phyloP scores from a whole-genome alignment of 306 rosid genomes.

The Lablab purpureus region DNA sequence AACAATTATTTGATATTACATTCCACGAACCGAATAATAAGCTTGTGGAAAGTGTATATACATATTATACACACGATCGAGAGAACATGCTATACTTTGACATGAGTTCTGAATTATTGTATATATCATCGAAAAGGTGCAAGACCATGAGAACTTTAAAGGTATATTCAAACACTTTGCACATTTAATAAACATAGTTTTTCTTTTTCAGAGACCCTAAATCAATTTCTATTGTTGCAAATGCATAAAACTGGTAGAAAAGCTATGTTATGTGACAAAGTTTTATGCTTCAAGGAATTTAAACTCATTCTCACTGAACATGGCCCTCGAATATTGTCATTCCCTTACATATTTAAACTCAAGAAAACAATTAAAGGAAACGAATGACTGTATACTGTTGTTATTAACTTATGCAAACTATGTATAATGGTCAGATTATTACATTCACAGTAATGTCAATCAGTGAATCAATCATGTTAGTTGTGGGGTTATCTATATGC shows the following conservation, averaged over 20 bases:
- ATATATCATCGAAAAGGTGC: not conserved
- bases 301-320: not conserved
- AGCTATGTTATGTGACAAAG: not conserved
- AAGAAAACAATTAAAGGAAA: conserved; percentile 18
- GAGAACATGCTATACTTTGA: conserved; percentile 19
- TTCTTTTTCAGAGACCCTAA: not conserved
- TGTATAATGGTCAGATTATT: conserved; percentile 10
- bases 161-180: not conserved
- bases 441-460: conserved; percentile 50
- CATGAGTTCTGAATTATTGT: conserved; percentile 40
- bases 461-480: conserved; percentile 66
- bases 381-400: not conserved
- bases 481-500: conserved; percentile 53
- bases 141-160: conserved; percentile 8
- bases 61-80: conserved; percentile 27
- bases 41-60: conserved; percentile 49
- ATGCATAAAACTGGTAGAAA: not conserved
- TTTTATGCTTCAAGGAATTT: not conserved
- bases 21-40: conserved; percentile 58
- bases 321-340: not conserved
- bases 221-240: not conserved
- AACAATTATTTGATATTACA: conserved; percentile 52
- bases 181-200: not conserved
- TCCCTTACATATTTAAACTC: not conserved
- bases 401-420: not conserved